Base-by-base conservation (phyloP, 2,329 filamentous ascomycete species). In the Talaromyces sp. region DNA sequence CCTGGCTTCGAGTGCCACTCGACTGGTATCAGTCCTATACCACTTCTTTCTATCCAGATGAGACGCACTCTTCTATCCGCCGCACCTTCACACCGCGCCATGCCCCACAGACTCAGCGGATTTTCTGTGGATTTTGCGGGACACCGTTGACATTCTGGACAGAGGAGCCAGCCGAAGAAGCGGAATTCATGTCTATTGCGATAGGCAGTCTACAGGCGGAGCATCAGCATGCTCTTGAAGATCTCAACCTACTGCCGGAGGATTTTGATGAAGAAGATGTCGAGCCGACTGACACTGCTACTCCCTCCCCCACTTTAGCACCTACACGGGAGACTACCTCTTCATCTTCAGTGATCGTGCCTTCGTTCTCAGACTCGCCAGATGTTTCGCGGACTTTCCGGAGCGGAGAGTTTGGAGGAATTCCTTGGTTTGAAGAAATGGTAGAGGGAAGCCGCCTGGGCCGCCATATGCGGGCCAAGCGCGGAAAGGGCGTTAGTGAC, bases 101-200 rank as follows among this genome's bases (percentile, higher is more conserved):
- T 61, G 81, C 82, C 47, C 79, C 80, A 47, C 75, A 82, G 63
- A 79, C 83, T 1, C 85, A 88, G 68, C 85, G 90, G 45, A 84
- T 91, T 61, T 97, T 97, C 73, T 97, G 92, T 74, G 92, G 92
- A 20, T 95, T 89, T 76, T 96, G 92, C 70, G 92, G 92, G 47
- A 96, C 91, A 0, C 88, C 89, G 11, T 77, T 97, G 49, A 88
- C 87, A 0, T 90, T 87, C 63, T 96, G 91, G 91, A 87, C 86
- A 42, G 91, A 96, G 70, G 74, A 83, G 20, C 88, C 89, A 0
- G 76, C 73, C 1, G 79, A 79, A 47, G 89, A 94, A 68, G 87
- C 87, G 11, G 85, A 91, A 7, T 93, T 83, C 68, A 91, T 97
- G 75, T 86, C 86, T 54, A 77, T 96, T 52, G 89, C 91, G 0